These are phyloP conservation scores for Primulina eburnea DNA, from an alignment of 257 asterid genomes.

Conservation along the genomic window DNA sequence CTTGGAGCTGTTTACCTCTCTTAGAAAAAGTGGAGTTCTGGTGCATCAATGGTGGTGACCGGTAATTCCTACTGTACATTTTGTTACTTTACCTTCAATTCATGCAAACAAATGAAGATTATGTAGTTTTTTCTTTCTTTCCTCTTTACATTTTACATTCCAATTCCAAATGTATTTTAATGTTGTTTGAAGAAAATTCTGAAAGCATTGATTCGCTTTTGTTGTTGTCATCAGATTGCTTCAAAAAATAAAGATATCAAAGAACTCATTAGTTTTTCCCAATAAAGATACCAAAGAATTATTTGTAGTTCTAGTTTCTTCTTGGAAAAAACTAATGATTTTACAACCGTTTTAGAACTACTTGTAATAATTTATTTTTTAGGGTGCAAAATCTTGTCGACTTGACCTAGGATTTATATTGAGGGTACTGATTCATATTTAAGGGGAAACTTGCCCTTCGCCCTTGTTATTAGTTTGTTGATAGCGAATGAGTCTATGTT, in stretches of 20 bases:
- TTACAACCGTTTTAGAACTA: too few species aligned
- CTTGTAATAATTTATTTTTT: too few species aligned
- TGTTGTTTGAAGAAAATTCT: slow-evolving; percentile 22
- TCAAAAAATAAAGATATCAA: too few species aligned
- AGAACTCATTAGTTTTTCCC: too few species aligned
- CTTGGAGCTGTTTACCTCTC: slow-evolving; percentile 70
- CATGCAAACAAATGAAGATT: slow-evolving; percentile 34
- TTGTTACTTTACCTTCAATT: slow-evolving; percentile 14
- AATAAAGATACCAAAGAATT: not conserved
- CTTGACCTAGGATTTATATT: not conserved
- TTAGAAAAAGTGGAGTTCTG: slow-evolving; percentile 79
- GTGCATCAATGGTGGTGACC: slow-evolving; percentile 97
- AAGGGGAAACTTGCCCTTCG: not conserved
- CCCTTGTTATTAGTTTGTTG: too few species aligned
- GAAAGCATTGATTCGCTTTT: not conserved
- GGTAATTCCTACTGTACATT: slow-evolving; percentile 29
- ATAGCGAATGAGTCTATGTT: not conserved
- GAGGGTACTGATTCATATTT: not conserved
- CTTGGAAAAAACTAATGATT: too few species aligned
- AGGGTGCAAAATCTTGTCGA: not conserved
- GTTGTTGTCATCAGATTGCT: not conserved
- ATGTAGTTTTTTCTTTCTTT: slow-evolving; percentile 16
- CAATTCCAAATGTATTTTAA: slow-evolving; percentile 31
- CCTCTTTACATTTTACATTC: not conserved
- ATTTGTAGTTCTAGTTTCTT: too few species aligned